Conservation (phyloP, 1,284 basidiomycete genomes). For the Fomitopsis palustris region DNA sequence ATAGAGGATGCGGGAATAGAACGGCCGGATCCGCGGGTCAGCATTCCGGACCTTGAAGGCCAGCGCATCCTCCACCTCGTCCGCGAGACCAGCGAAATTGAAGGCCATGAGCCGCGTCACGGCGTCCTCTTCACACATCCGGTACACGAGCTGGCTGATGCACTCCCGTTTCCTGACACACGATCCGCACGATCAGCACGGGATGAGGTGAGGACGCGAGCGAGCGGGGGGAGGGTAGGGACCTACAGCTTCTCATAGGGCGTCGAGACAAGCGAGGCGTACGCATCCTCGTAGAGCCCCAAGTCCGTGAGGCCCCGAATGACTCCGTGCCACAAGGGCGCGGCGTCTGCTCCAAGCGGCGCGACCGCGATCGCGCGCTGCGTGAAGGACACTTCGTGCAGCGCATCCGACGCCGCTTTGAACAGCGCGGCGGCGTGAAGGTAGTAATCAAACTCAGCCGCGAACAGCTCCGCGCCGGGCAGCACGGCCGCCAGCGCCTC, state of each 20-base stretch:
- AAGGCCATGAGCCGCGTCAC: constrained; percentile 79
- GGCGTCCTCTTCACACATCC: constrained; percentile 90
- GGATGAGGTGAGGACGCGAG: neutral
- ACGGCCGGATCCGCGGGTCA: constrained; percentile 82
- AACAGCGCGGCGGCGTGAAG: constrained; percentile 74
- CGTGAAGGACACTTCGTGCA: constrained; percentile 71
- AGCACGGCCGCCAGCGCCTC: constrained; percentile 62
- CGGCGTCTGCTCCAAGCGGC: constrained; percentile 48
- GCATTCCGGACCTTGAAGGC: constrained; percentile 94
- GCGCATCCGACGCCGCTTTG: constrained; percentile 51
- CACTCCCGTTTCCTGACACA: constrained; percentile 73
- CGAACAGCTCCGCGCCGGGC: constrained; percentile 52
- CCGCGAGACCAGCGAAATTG: constrained; percentile 83
- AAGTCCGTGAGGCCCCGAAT: constrained; percentile 75
- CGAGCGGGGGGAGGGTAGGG: no score
- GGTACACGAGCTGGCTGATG: constrained; percentile 77
- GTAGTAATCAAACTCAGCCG: constrained; percentile 73
- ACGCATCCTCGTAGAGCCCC: constrained; percentile 81
- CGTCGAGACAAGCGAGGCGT: constrained; percentile 68
- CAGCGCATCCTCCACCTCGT: constrained; percentile 87
- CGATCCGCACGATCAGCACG: constrained; percentile 11
- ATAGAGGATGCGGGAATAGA: constrained; percentile 93
- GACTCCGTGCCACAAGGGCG: constrained; percentile 74
- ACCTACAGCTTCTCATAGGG: constrained; percentile 79
- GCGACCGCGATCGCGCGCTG: constrained; percentile 74